Evolutionary conservation across 2,329 filamentous ascomycete species (phyloP), one percentile per base, ranked within the genome.

Genomic region (Aspergillus sp.): DNA sequence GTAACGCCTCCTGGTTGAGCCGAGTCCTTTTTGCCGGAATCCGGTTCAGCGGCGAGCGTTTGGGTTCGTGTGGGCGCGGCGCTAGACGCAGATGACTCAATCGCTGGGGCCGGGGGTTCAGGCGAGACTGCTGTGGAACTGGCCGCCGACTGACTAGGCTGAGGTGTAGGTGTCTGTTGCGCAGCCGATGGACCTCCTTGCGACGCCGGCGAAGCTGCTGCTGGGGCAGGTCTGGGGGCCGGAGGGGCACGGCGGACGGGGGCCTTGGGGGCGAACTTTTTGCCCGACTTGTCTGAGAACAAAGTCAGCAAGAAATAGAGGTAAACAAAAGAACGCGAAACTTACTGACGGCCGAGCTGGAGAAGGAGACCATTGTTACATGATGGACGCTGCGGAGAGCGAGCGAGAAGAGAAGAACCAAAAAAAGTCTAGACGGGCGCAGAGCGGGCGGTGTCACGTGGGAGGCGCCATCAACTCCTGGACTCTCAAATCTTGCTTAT

Each of bases 211-310:
- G 49, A 22, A 29, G 46, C 51, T 36, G 53, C 48, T 37, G 63
- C 55, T 34, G 64, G 60, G 41, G 66, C 64, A 40, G 68, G 19
- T 10, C 10, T 22, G 10, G 19, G 19, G 10, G 63, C 55, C 34
- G 64, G 60, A 42, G 66, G 64, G 40, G 68, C 63, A 37, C 71
- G 67, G 50, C 78, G 73, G 43, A 68, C 66, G 20, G 73, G 74
- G 43, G 74, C 73, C 63, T 82, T 85, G 27, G 80, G 80, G 55
- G 82, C 82, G 63, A 86, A 84, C 60, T 83, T 82, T 63, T 82
- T 82, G 58, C 80, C 70, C 63, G 80, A 80, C 67, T 82, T 80
- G 46, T 61, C 68, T 62, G 36, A 40, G 24, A 31, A 33, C 16
- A 34, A 29, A 19, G 22, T 27, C 6, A 20, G 29, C 46, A 29